Base-by-base conservation (phyloP, 164 flowering plant genomes). In the grape (Vitis vinifera) region DNA sequence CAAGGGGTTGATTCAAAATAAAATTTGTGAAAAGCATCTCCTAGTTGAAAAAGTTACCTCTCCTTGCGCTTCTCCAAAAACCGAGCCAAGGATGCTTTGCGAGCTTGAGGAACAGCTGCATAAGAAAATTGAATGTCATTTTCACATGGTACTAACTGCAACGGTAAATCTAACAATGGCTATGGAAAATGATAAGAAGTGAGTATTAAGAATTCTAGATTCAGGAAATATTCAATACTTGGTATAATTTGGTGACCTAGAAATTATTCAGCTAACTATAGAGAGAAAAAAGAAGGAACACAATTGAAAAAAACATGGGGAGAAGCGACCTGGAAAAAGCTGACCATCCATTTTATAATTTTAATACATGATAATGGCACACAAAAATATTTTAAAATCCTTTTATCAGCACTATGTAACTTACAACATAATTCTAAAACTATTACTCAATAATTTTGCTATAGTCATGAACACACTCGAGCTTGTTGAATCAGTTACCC, bases 21-120 rank as follows among this genome's bases (percentile, higher is more conserved):
- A 49, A 49, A 49, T 8, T 8, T 49, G 27, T 23, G 27, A 23
- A 23, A 23, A 23, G 27, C 27, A 53, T 16, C 10, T 23, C 12
- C 9, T 2, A 56, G 50, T 16, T 52, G 56, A 60, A 73, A 2
- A 58, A 59, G 76, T 75, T 60, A 92, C 97, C 97, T 90, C 77
- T 92, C 95, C 83, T 87, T 92, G 83, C 97, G 94, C 78, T 87
- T 92, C 88, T 92, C 97, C 68, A 92, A 71, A 78, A 90, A 92
- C 16, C 93, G 82, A 71, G 95, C 93, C 82, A 92, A 76, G 57
- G 97, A 92, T 55, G 93, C 95, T 82, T 90, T 90, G n/a, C 97
- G 92, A 51, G 87, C 85, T 80, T 90, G 95, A 6, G 97, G 97
- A 47, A 90, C 85, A 30, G 90, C 91, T 76, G 85, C 75, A 78